phyloP scores from a whole-genome alignment of 257 asterid genomes.

The Penstemon davidsonii region DNA sequence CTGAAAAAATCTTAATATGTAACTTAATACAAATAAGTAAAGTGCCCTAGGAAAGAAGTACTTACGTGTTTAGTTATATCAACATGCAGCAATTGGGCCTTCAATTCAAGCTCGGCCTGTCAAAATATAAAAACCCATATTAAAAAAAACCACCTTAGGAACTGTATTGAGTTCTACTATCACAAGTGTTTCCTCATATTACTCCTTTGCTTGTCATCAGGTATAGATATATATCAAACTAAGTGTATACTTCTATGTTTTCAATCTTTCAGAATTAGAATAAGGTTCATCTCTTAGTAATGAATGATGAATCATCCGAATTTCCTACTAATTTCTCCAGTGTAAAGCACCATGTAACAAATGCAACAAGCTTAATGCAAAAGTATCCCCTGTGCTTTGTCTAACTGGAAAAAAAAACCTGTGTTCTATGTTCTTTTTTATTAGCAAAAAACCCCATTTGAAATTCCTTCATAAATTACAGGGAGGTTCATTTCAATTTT shows the following conservation, averaged over 20 bases:
- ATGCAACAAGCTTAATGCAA: not conserved
- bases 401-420: too few species aligned
- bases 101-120: slow-evolving; percentile 72
- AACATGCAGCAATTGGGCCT: slow-evolving; percentile 68
- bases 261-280: too few species aligned
- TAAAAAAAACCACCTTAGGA: not conserved
- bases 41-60: not conserved
- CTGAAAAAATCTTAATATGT: not conserved
- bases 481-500: too few species aligned
- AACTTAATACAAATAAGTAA: not conserved
- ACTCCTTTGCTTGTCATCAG: not conserved
- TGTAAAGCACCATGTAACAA: slow-evolving; percentile 11
- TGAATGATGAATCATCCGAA: slow-evolving; percentile 2
- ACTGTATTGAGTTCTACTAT: not conserved
- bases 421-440: too few species aligned
- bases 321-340: not conserved
- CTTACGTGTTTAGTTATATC: slow-evolving; percentile 81
- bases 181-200: not conserved
- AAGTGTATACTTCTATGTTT: not conserved
- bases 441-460: too few species aligned
- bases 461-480: too few species aligned
- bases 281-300: not conserved
- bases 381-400: not conserved
- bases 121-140: slow-evolving; percentile 21
- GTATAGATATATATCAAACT: not conserved